Conservation (phyloP, 176 grass and related monocot genomes). For the Puya raimondii region DNA sequence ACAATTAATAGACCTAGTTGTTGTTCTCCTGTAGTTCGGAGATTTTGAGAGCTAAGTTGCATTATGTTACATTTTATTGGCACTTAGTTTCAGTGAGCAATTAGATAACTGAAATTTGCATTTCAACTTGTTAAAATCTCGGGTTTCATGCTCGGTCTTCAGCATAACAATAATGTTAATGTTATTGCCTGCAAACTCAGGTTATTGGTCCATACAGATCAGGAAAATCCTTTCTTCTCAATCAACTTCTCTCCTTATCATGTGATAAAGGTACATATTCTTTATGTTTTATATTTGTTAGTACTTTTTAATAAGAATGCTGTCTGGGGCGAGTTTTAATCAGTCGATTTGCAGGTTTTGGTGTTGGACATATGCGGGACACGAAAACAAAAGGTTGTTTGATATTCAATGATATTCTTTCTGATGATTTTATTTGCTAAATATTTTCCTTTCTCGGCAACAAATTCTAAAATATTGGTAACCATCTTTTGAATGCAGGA, state of each 20-base stretch:
- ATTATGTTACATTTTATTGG: neutral
- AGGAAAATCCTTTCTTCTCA: slow-evolving; percentile 93
- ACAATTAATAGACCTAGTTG: no score
- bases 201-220: slow-evolving; percentile 86
- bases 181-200: slow-evolving; percentile 26
- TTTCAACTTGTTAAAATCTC: neutral
- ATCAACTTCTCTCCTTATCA: slow-evolving; percentile 78
- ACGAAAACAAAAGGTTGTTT: slow-evolving; percentile 89
- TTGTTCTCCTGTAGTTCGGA: neutral
- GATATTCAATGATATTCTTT: neutral
- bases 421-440: neutral
- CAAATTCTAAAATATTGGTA: neutral
- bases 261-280: slow-evolving; percentile 56
- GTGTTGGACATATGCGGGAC: slow-evolving; percentile 91
- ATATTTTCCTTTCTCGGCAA: neutral
- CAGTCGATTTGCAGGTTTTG: slow-evolving; percentile 45
- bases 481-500: slow-evolving; percentile 26
- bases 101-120: neutral
- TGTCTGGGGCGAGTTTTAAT: neutral
- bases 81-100: neutral
- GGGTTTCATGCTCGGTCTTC: neutral
- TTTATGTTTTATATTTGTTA: neutral
- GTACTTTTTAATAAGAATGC: neutral
- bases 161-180: slow-evolving; percentile 6
- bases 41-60: neutral